A percentile compares a stretch with the other conserved stretches of the same genome.
Evolutionary conservation across 2,329 filamentous ascomycete genomes (phyloP).

Genomic region (Ophiostoma sp.): DNA sequence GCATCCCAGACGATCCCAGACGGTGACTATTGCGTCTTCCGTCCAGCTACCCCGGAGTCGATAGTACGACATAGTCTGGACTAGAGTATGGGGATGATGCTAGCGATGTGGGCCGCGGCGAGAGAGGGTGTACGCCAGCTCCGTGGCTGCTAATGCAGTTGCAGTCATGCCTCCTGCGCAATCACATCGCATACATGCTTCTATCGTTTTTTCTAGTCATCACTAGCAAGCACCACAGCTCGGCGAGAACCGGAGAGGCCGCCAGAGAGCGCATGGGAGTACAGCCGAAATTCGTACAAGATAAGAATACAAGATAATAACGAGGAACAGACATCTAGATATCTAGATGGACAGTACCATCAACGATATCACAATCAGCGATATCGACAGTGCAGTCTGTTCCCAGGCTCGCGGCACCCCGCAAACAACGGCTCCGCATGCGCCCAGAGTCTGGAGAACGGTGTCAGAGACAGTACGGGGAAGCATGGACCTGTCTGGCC

Average conservation of each 20-base stretch:
- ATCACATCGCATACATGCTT: background rate
- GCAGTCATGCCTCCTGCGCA: no score
- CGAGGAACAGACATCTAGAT: background rate
- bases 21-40: no score
- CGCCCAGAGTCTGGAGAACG: background rate
- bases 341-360: no score
- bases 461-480: background rate
- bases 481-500: background rate
- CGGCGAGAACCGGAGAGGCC: background rate
- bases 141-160: no score
- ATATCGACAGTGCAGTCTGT: background rate
- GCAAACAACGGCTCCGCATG: constrained; percentile 3
- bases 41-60: no score
- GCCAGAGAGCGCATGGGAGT: background rate
- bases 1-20: no score
- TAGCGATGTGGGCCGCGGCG: no score
- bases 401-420: background rate
- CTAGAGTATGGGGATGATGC: no score
- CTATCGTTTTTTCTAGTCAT: background rate
- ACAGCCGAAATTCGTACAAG: background rate
- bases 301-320: no score
- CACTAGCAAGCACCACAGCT: background rate
- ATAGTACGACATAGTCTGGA: no score
- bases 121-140: no score
- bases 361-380: no score